A percentile compares a stretch with the other conserved stretches of the same genome.
phyloP scores from a whole-genome alignment of 805 yeast species.

The Candida sithepensis region DNA sequence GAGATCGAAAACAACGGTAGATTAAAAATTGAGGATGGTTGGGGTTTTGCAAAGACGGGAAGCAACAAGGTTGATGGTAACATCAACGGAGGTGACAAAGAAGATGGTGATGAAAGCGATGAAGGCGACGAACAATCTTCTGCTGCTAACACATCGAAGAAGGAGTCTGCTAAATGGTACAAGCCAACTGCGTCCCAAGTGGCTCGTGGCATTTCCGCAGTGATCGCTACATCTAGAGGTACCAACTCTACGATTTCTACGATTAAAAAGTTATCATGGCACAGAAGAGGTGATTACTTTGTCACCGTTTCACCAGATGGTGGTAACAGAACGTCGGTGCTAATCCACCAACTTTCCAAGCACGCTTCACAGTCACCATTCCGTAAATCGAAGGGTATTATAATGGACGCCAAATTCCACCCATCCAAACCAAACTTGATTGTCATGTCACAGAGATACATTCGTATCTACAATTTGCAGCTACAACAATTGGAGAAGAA shows the following conservation, averaged over 20 bases:
- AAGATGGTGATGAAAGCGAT: conserved; percentile 31
- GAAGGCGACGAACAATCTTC: conserved; percentile 9
- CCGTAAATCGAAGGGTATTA: conserved; percentile 86
- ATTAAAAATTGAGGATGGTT: conserved; percentile 80
- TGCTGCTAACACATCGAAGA: conserved; percentile 28
- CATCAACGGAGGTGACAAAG: conserved; percentile 38
- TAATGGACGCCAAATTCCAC: conserved; percentile 95
- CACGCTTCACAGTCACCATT: conserved; percentile 96
- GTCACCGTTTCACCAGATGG: conserved; percentile 96
- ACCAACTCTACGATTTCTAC: conserved; percentile 45
- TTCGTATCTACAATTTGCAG: conserved; percentile 85
- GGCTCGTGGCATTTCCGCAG: conserved; percentile 64
- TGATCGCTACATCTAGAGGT: conserved; percentile 51
- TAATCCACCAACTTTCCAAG: conserved; percentile 91
- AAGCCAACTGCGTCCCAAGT: conserved; percentile 67
- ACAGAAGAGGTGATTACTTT: conserved; percentile 94
- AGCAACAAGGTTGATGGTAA: conserved; percentile 27
- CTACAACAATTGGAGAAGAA: conserved; percentile 82
- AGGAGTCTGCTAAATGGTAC: conserved; percentile 74
- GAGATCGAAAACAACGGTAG: conserved; percentile 80
- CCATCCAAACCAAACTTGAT: conserved; percentile 92
- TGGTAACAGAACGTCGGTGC: conserved; percentile 72
- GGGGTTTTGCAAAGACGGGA: conserved; percentile 65
- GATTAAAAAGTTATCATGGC: conserved; percentile 88
- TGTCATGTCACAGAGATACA: conserved; percentile 90